Evolutionary conservation across 2,329 filamentous ascomycete species (phyloP), one percentile per base, ranked within the genome.

Genomic region (Colletotrichum tamarilloi): DNA sequence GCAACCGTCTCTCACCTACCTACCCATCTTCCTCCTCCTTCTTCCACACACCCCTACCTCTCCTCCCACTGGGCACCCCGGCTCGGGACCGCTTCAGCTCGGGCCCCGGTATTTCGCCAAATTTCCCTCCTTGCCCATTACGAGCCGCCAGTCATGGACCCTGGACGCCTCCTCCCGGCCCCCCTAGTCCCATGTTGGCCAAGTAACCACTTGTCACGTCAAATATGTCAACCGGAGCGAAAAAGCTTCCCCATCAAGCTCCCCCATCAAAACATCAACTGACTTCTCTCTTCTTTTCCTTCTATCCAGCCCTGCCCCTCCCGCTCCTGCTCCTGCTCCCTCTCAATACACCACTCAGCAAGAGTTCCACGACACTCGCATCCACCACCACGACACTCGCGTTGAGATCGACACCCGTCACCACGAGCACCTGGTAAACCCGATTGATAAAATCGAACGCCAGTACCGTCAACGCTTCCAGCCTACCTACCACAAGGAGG

Each of bases 361-460:
- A 67, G 79, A 85, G 79, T 91, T 90, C 86, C 85, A 88, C 80
- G 90, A 92, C 83, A 88, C 90, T 83, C 90, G 90, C 82, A 85
- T 94, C 86, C 85, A 88, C 80, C 89, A 92, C 86, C 85, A 88
- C 80, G 90, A 92, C 83, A 88, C 90, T 82, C 90, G 91, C 82
- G 85, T 94, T 83, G 90, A 94, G 84, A 86, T 92, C 81, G 88
- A 93, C 82, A 80, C 79, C 76, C 87, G 87, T 77, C 82, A 84
- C 78, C 84, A 85, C 80, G 82, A 84, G 75, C 84, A 84, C 80
- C 82, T 86, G 78, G 80, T 80, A 78, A 87, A 83, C 77, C 84
- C 87, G 77, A 87, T 92, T 82, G 91, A 93, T 84, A 82, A 89
- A 77, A 89, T 89, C 80, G 91, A 93, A 84, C 89, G 89, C 84